These are phyloP conservation scores for Podaxis sp. DNA, from an alignment of 768 basidiomycete genomes.

Conservation along the genomic window DNA sequence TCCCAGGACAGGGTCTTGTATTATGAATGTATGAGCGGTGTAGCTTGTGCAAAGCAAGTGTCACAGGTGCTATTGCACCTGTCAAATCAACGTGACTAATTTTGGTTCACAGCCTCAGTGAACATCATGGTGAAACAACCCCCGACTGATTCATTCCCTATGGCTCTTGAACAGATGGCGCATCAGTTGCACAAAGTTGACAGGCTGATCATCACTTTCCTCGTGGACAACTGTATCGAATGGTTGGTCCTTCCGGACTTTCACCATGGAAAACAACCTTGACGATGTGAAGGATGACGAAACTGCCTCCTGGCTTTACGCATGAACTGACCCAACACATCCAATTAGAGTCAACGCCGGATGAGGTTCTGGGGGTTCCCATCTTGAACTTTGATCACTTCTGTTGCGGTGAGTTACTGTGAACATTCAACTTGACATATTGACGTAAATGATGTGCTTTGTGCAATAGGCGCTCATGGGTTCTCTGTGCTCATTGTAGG, in stretches of 20 bases:
- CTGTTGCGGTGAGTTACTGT: constrained; percentile 40
- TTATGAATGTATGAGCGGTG: not conserved
- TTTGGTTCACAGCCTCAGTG: not conserved
- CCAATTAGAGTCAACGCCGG: constrained; percentile 41
- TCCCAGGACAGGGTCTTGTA: constrained; percentile 5
- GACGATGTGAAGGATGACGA: constrained; percentile 52
- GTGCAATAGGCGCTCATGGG: constrained; percentile 66
- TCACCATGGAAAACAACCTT: not conserved
- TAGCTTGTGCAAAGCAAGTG: not conserved
- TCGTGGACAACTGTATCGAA: constrained; percentile 79
- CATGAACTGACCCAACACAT: constrained; percentile 70
- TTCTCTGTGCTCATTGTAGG: constrained; percentile 75
- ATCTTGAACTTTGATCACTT: constrained; percentile 70
- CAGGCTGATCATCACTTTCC: constrained; percentile 49
- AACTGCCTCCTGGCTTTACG: constrained; percentile 71
- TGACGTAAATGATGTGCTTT: not conserved
- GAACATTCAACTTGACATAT: not conserved
- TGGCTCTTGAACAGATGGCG: constrained; percentile 4
- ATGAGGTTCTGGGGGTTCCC: constrained; percentile 46
- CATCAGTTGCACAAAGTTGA: constrained; percentile 25
- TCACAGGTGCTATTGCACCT: not conserved
- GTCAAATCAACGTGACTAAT: not conserved
- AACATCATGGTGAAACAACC: not conserved
- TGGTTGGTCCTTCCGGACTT: constrained; percentile 34
- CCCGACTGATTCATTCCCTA: not conserved